Evolutionary conservation across 352 stramenopile species (phyloP), one percentile per base, ranked within the genome.

Genomic region (Halophytophthora polymorphica): DNA sequence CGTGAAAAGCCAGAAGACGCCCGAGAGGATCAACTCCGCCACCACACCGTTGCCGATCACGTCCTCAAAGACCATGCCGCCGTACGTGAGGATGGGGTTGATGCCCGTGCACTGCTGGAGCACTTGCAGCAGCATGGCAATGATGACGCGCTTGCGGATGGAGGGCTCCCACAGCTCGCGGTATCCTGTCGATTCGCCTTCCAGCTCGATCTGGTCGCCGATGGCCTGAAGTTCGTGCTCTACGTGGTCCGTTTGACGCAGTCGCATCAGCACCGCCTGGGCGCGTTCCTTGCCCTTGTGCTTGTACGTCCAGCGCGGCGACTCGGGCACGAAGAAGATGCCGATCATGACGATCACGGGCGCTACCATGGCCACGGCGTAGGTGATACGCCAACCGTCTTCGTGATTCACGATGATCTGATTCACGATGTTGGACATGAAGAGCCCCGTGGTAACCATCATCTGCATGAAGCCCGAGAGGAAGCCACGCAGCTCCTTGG

Each of bases 241-340:
- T 8, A 75, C 54, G n/a, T 61, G 31, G 15, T 67, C 39, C 4
- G 45, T 53, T 39, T 64, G 39, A 6, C 58, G 56, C 3, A 77
- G 60, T 11, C 34, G 28, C n/a, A 52, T 53, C 6, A 77, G 57
- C 13, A 48, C 45, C 3, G 22, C n/a, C 31, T 61, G 42, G 17
- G 67, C 67, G 14, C 37, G 51, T 13, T 65, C 56, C 19, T 54
- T 50, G 36, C 64, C 55, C 17, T 54, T 48, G 14, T 65, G 31
- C 13, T 59, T 49, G 48, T 69, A 72, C 14, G 58, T 63, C 54
- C 53, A 77, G 1, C 67, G 59, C 31, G 69, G 69, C 6, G 45
- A 64, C 53, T 78, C 69, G 13, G 69, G 69, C 19, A 78, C 62
- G 19, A 57, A 67, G 39, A 62, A 69, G 40, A 78, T 68, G 18